phyloP scores from a whole-genome alignment of 805 yeast species.

The Candida anglica region DNA sequence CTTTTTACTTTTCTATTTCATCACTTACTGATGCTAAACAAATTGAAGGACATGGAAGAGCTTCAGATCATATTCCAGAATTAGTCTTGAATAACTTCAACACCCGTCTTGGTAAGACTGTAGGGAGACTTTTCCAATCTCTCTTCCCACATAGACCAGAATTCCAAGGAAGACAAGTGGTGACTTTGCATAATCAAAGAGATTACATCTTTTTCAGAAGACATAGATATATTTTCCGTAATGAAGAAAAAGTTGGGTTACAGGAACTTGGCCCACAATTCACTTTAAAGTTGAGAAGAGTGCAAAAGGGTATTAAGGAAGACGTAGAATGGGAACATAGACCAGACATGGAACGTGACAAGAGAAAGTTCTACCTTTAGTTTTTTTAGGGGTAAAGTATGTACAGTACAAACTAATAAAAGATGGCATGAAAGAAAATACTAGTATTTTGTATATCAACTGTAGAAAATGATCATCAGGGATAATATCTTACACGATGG shows the following conservation, averaged over 20 bases:
- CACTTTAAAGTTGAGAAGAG: slow-evolving; percentile 79
- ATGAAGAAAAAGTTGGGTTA: slow-evolving; percentile 88
- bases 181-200: slow-evolving; percentile 93
- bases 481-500: too few species aligned
- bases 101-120: slow-evolving; percentile 89
- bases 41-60: slow-evolving; percentile 84
- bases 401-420: too few species aligned
- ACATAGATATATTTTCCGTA: slow-evolving; percentile 85
- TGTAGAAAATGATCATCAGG: too few species aligned
- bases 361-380: slow-evolving; percentile 82
- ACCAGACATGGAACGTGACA: slow-evolving; percentile 94
- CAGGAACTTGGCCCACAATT: slow-evolving; percentile 98
- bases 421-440: too few species aligned
- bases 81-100: slow-evolving; percentile 87
- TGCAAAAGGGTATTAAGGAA: slow-evolving; percentile 88
- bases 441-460: too few species aligned
- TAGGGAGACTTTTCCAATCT: slow-evolving; percentile 87
- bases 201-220: slow-evolving; percentile 94
- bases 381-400: too few species aligned
- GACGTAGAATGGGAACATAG: slow-evolving; percentile 96
- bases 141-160: slow-evolving; percentile 92
- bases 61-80: slow-evolving; percentile 91
- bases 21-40: slow-evolving; percentile 72
- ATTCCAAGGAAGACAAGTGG: slow-evolving; percentile 91
- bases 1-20: slow-evolving; percentile 83